Evolutionary conservation across 2,329 filamentous ascomycete genomes (phyloP), one percentile per base, ranked within the genome.

Genomic region (Gaeumannomyces tritici): DNA sequence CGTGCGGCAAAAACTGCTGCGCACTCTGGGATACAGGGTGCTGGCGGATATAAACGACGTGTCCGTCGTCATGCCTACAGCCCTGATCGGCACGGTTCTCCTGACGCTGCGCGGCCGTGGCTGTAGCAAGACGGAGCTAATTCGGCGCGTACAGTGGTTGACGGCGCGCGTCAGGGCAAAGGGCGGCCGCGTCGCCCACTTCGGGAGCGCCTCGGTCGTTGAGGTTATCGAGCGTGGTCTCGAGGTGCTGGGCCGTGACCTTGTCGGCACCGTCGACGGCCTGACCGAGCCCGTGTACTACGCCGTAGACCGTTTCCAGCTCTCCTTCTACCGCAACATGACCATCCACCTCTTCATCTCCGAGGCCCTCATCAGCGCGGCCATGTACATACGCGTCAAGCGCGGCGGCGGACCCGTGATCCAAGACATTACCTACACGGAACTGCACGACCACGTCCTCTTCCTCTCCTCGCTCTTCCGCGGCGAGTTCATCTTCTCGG

Each of bases 251-350:
- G 95, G 95, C 0, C 90, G 91, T 62, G 89, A 95, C 60, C 82
- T 99, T 1, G 92, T 99, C 0, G 91, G 93, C 5, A 79, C 88
- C 5, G 82, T 96, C 0, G 83, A 88, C 51, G 91, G 88, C 0
- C 77, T 99, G 6, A 89, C 90, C 0, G 95, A 99, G 72, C 90
- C 91, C 24, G 98, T 95, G 0, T 98, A 91, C 74, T 96, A 91
- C 70, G 95, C 95, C 5, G 92, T 97, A 54, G 95, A 99, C 73
- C 85, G 92, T 61, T 99, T 99, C 78, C 95, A 99, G 72, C 83
- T 99, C 12, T 96, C 92, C 0, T 99, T 99, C 75, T 99, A 99
- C 76, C 88, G 95, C 61, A 99, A 99, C 75, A 98, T 98, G 95
- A 97, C 93, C 0, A 99, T 99, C 65, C 95, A 99, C 72, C 83